phyloP scores from a whole-genome alignment of 805 yeast species.

The Candida michaelii region DNA sequence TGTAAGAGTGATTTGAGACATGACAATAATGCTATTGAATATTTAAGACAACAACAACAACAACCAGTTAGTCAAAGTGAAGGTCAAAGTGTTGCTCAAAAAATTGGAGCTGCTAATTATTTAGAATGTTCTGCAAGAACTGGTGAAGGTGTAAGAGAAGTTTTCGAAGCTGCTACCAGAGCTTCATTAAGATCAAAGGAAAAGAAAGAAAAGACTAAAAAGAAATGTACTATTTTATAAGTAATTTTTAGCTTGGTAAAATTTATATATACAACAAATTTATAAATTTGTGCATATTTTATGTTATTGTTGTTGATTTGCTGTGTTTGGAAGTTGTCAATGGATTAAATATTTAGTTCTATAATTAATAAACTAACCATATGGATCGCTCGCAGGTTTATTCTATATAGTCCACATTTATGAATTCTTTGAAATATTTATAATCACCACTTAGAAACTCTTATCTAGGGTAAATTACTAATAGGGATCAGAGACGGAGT shows the following conservation, averaged over 20 bases:
- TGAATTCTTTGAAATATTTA: no score
- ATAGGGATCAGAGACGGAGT: no score
- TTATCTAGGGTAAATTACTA: no score
- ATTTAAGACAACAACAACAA: slow-evolving; percentile 69
- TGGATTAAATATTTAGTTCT: slow-evolving; percentile 4
- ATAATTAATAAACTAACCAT: slow-evolving; percentile 1
- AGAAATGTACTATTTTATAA: slow-evolving; percentile 68
- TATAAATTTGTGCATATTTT: slow-evolving; percentile 5
- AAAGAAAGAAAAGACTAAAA: slow-evolving; percentile 58
- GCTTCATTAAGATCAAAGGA: slow-evolving; percentile 77
- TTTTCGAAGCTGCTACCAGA: slow-evolving; percentile 88
- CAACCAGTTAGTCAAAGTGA: slow-evolving; percentile 80
- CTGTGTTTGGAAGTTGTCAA: slow-evolving; percentile 5
- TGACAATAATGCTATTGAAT: slow-evolving; percentile 75
- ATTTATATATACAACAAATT: slow-evolving; percentile 6
- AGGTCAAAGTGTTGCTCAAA: slow-evolving; percentile 84
- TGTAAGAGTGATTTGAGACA: slow-evolving; percentile 88
- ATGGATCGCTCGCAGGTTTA: no score
- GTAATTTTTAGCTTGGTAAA: slow-evolving; percentile 6
- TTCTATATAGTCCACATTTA: no score
- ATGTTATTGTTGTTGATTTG: slow-evolving; percentile 6
- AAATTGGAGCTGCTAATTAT: slow-evolving; percentile 83
- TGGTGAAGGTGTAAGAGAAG: slow-evolving; percentile 90
- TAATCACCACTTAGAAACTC: no score
- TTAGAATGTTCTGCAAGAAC: slow-evolving; percentile 92